A percentile compares a stretch with the other conserved stretches of the same genome.
Conservation (phyloP, 345 rosid genomes). For the Eucalyptus tenuipes region DNA sequence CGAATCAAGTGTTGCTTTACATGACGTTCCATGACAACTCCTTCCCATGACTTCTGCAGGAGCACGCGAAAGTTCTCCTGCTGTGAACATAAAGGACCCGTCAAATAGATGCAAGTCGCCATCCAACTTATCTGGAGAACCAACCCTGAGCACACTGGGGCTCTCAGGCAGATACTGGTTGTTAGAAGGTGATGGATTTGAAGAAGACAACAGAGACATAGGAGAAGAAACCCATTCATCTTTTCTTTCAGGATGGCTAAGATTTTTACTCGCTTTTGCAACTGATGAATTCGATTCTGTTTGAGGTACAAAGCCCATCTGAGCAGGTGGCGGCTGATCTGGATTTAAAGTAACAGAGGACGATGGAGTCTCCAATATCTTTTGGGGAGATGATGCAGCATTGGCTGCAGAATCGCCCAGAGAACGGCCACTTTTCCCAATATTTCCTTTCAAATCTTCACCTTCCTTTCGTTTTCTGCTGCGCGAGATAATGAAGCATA, state of each 20-base stretch:
- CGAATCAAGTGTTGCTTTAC: constrained; percentile 61
- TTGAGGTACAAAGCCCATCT: neutral
- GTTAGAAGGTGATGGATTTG: constrained; percentile 40
- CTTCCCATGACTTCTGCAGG: constrained; percentile 83
- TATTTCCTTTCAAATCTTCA: constrained; percentile 14
- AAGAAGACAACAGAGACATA: constrained; percentile 36
- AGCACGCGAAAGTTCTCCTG: constrained; percentile 77
- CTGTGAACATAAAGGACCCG: constrained; percentile 43
- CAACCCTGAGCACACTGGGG: constrained; percentile 17
- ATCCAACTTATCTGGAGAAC: constrained; percentile 57
- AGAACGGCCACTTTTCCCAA: constrained; percentile 6
- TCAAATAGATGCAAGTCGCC: constrained; percentile 74
- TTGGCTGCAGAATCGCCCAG: constrained; percentile 27
- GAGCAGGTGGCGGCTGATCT: constrained; percentile 7
- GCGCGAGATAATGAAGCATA: constrained; percentile 24
- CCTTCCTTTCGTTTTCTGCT: constrained; percentile 4
- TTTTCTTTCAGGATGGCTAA: constrained; percentile 12
- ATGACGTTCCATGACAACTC: constrained; percentile 77
- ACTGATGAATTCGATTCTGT: constrained; percentile 22
- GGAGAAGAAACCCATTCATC: constrained; percentile 41
- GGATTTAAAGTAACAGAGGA: neutral
- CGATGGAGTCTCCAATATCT: constrained; percentile 6
- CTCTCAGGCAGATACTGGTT: constrained; percentile 22
- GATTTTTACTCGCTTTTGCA: constrained; percentile 8
- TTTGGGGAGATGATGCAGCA: constrained; percentile 17